A percentile compares a stretch with the other conserved stretches of the same genome.
Conservation (phyloP, 2,329 filamentous ascomycete species). For the Epichloe hybrida region DNA sequence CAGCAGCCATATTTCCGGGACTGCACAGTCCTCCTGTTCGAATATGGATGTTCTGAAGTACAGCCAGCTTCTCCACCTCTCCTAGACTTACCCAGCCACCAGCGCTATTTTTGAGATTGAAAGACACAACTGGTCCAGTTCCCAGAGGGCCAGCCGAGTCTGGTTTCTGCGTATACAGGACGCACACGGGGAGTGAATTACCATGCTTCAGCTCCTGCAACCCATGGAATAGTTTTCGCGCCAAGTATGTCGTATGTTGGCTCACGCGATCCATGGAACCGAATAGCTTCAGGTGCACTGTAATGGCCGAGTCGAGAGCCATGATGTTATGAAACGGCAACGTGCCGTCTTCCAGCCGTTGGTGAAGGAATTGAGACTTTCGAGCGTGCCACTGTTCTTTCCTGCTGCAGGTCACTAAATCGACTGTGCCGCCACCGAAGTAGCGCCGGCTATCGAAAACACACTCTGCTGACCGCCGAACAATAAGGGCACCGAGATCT, state of each 20-base stretch:
- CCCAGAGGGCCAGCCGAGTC: conserved; percentile 15
- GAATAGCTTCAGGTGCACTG: conserved; percentile 55
- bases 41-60: conserved; percentile 66
- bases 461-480: conserved; percentile 55
- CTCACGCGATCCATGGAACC: conserved; percentile 57
- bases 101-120: conserved; percentile 60
- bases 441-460: conserved; percentile 58
- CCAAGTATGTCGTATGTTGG: conserved; percentile 55
- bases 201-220: conserved; percentile 51
- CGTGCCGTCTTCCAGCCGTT: conserved; percentile 80
- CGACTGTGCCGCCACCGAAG: conserved; percentile 90
- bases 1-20: conserved; percentile 67
- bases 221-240: conserved; percentile 41
- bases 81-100: conserved; percentile 67
- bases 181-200: conserved; percentile 53
- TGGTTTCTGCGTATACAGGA: conserved; percentile 41
- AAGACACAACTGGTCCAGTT: conserved; percentile 66
- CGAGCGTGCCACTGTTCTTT: conserved; percentile 66
- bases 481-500: conserved; percentile 72
- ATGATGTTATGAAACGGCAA: conserved; percentile 83
- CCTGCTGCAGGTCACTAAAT: conserved; percentile 67
- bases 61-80: conserved; percentile 78
- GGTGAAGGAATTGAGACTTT: conserved; percentile 61
- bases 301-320: conserved; percentile 62
- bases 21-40: conserved; percentile 87